A percentile compares a stretch with the other conserved stretches of the same genome.
Evolutionary conservation across 1,139 yeast genomes (phyloP).

Genomic region (Candida tropicalis): DNA sequence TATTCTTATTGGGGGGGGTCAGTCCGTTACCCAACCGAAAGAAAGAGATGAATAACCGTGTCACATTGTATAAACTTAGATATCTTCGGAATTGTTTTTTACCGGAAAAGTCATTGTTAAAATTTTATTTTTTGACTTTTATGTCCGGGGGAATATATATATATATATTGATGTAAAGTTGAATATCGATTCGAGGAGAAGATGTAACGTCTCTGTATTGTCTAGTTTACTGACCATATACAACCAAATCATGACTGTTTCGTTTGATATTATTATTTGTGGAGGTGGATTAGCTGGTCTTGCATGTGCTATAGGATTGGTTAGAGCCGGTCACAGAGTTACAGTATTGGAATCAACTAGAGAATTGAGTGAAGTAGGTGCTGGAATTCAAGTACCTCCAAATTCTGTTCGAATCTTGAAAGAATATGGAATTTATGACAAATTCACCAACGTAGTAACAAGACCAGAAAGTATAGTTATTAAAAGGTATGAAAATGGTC

Average conservation of each 20-base stretch:
- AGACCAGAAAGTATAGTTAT: constrained; percentile 27
- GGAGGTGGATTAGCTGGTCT: constrained; percentile 46
- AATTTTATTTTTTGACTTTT: no score
- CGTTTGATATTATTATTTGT: constrained; percentile 2
- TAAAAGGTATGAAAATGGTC: constrained; percentile 28
- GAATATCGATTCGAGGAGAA: no score
- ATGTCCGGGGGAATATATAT: no score
- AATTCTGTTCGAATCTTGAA: constrained; percentile 28
- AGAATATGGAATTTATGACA: constrained; percentile 26
- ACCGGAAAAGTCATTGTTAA: no score
- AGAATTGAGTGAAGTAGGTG: constrained; percentile 42
- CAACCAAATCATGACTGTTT: background rate
- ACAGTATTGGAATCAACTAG: constrained; percentile 33
- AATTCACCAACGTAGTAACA: constrained; percentile 23
- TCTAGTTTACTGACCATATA: no score
- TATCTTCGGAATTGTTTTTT: no score
- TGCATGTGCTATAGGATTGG: constrained; percentile 35
- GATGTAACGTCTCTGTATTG: no score
- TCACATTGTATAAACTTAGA: no score
- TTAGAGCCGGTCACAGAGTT: constrained; percentile 35
- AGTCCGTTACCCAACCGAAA: background rate
- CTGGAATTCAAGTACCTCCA: constrained; percentile 42
- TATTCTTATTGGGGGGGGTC: no score
- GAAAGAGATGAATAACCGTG: no score
- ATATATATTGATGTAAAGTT: background rate